Evolutionary conservation across 331 rosid genomes (phyloP).

Genomic region (Cydonia oblonga): DNA sequence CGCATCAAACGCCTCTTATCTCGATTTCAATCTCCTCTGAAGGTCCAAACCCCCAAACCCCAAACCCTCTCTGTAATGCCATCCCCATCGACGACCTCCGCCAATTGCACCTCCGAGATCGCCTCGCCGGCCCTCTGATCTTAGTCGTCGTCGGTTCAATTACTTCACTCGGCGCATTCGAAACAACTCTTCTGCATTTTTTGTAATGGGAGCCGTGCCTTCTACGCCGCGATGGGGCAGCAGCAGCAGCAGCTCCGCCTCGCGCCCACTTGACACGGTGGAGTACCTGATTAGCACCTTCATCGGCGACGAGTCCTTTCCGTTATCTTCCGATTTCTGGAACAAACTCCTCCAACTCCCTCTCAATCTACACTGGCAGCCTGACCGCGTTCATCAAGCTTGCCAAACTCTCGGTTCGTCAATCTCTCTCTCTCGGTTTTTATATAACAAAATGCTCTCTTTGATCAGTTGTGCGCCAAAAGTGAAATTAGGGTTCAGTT

Average conservation of each 20-base stretch:
- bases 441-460: background rate
- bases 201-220: slow-evolving; percentile 73
- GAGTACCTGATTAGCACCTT: slow-evolving; percentile 83
- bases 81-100: slow-evolving; percentile 13
- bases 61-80: slow-evolving; percentile 30
- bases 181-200: background rate
- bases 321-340: slow-evolving; percentile 91
- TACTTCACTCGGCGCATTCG: background rate
- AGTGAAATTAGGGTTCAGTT: background rate
- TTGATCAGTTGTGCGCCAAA: background rate
- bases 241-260: slow-evolving; percentile 1
- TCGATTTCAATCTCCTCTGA: slow-evolving; percentile 6
- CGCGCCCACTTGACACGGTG: slow-evolving; percentile 65
- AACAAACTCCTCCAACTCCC: slow-evolving; percentile 79
- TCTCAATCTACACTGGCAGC: slow-evolving; percentile 65
- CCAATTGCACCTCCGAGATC: slow-evolving; percentile 22
- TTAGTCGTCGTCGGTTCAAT: background rate
- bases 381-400: slow-evolving; percentile 67
- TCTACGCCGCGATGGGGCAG: slow-evolving; percentile 70
- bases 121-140: slow-evolving; percentile 15
- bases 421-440: background rate
- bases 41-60: slow-evolving; percentile 15
- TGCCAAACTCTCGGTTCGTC: slow-evolving; percentile 78
- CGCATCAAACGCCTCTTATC: slow-evolving; percentile 5
- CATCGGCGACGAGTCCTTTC: slow-evolving; percentile 69